Evolutionary conservation across 225 moss, liverwort and hornwort species (phyloP), one percentile per base, ranked within the genome.

Genomic region (Bryoerythrophyllum caledonicum): DNA sequence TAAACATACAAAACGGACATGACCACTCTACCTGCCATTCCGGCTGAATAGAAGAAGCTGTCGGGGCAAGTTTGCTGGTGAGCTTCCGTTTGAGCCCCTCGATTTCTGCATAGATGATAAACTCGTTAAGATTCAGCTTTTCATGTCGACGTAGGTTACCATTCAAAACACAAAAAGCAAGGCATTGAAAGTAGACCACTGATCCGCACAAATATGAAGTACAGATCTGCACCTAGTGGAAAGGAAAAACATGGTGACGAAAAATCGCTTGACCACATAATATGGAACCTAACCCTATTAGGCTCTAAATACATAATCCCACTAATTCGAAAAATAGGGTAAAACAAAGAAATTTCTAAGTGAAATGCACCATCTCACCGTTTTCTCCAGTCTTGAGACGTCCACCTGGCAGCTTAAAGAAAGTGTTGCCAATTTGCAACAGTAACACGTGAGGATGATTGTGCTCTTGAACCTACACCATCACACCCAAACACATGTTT

Each of bases 381-480:
- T 99, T 99, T 87, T 99, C 97, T 68, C 97, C 97, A 20, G 97
- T 93, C 79, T 99, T 99, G n/a, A 99, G 87, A 20, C 95, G 89
- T 40, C 97, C 97, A 24, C 97, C 97, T 11, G 97, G 97, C 76
- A 99, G 87, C 88, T 99, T 99, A 77, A 99, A 99, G 80, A 99
- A 99, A 61, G 97, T 95, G 46, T 99, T 99, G 80, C 97, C 97
- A 71, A 99, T 99, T 90, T 99, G 97, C 63, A 99, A 68, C 66
- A 99, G 78, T 25, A 99, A 86, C 44, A 99, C 93, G 81, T 99
- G 97, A 54, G 94, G 97, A 72, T 99, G 97, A 73, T 99, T 99
- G 74, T 99, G 97, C 74, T 99, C 97, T 79, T 99, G 97, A n/a
- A 99, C 97, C 97, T 99, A 88, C 52, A 84, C 63, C 35, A 76